phyloP scores from a whole-genome alignment of 2,329 filamentous ascomycete genomes.

The Phialophora verrucosa region DNA sequence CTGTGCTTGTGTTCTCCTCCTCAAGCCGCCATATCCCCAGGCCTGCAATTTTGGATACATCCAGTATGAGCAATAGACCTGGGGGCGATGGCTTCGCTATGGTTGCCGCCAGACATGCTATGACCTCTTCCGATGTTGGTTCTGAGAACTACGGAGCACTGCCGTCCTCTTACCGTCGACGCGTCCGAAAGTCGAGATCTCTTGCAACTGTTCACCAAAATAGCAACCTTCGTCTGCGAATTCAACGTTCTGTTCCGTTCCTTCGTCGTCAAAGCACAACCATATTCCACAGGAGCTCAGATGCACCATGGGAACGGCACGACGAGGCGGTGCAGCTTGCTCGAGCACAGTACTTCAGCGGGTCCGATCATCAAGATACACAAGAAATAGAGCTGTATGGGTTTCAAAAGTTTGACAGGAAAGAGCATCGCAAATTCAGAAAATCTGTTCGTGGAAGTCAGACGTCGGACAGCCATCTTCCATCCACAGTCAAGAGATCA shows the following conservation, averaged over 20 bases:
- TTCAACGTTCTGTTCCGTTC: conserved; percentile 53
- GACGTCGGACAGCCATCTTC: neutral
- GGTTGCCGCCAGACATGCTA: conserved; percentile 19
- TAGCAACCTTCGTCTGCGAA: conserved; percentile 33
- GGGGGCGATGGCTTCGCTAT: conserved; percentile 20
- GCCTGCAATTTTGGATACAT: conserved; percentile 29
- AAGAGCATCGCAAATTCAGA: conserved; percentile 29
- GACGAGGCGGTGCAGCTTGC: conserved; percentile 51
- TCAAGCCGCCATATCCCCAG: conserved; percentile 17
- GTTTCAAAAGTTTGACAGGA: neutral
- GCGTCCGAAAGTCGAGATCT: conserved; percentile 55
- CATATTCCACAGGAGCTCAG: conserved; percentile 25
- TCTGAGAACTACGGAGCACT: conserved; percentile 44
- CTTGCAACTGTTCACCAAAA: conserved; percentile 16
- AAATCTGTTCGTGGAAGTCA: conserved; percentile 33
- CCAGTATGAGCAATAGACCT: conserved; percentile 23
- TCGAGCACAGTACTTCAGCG: conserved; percentile 47
- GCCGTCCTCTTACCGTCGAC: conserved; percentile 54
- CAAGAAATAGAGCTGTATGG: conserved; percentile 7
- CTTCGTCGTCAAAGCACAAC: conserved; percentile 42
- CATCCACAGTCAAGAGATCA: conserved; percentile 40
- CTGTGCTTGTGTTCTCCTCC: neutral
- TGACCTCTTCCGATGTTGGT: conserved; percentile 30
- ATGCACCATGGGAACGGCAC: conserved; percentile 40
- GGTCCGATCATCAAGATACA: neutral